Evolutionary conservation across 257 asterid species (phyloP), one percentile per base, ranked within the genome.

Genomic region (Datura wrightii): DNA sequence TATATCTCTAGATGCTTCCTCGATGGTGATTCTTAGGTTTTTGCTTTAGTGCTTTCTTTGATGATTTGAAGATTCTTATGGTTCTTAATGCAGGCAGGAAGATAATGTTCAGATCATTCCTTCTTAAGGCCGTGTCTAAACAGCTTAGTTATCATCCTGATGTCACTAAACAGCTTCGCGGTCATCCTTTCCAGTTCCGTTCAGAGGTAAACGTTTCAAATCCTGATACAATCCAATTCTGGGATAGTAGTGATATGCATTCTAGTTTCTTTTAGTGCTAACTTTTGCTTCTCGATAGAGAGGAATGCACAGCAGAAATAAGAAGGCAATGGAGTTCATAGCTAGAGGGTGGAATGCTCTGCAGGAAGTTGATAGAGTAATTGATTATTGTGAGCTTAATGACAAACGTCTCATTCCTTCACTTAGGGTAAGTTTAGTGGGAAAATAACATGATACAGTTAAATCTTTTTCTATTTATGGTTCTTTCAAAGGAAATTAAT

Each of bases 351-450:
- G 90, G 94, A 93, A 92, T 79, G 97, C 95, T 86, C 66, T 96
- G 85, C 88, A 93, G 93, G 99, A 94, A 89, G 98, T 96, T 88
- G 98, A 96, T 85, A 89, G 99, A 86, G 97, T 96, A 37, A 96
- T 92, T 79, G 98, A 94, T 87, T 93, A 93, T 88, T 91, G 95
- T 79, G 99, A 93, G 84, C 91, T 82, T 39, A 90, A 93, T 37
- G 99, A 96, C 90, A 87, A 90, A 82, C 97, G 99, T 34, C 96
- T 96, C 82, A 90, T 96, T 83, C 97, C 97, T 86, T 58, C 83
- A 60, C 97, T 94, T 53, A 91, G 92, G 92, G 97, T 94, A 89
- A 76, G 84, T 63, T 87, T 83, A 52, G 80, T 62, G 44, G 44
- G 41, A 70, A 52, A 69, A 60, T 67, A 58, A 42, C 83, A 59